Base-by-base conservation (phyloP, 495 filamentous ascomycete species). In the Neurospora sp. region DNA sequence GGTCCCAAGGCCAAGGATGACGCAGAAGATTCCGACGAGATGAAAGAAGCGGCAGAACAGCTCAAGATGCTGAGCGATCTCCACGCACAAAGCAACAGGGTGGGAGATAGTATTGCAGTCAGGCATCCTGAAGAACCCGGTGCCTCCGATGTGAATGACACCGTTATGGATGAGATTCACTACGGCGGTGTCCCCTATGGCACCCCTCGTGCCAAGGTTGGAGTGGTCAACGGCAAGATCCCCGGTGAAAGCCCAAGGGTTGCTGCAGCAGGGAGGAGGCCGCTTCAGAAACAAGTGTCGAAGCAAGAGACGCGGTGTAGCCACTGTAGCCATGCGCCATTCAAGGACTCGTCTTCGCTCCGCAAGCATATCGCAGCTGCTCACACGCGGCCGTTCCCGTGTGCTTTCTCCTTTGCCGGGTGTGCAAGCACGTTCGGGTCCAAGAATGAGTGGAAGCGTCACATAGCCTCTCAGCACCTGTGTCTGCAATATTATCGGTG, bases 381-480 rank as follows among this genome's bases (percentile, higher is more conserved):
- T 38, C 85, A 90, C 70, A 88, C 86, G 2, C 88, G 93, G 8
- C 89, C 91, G 0, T 99, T 97, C 78, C 86, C 89, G 10, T 99
- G 96, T 79, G 92, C 91, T 45, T 96, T 98, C 79, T 86, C 88
- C 14, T 89, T 88, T 70, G 96, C 95, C 73, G 92, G 90, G n/a
- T 99, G 96, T 79, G 79, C 79, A 8, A 93, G 92, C 75, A 94
- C 89, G 0, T 98, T 99, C 77, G 90, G 89, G 10, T 94, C 92
- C 42, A 98, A 98, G 79, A 98, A 98, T 76, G 96, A 99, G 79
- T 99, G 81, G 81, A 96, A 98, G 79, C 90, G 96, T 0, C 96
- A 99, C 80, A 91, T 98, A 73, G 87, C 87, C 38, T 94, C 93
- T 3, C 92, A 97, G 76, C 96, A 99, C 79, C 84, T 99, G 72